A percentile compares a stretch with the other conserved stretches of the same genome.
phyloP scores from a whole-genome alignment of 78 protist species.

The slime mould (Dictyostelium discoideum) region dicty_2.7 NC_007089.4:3016001-3016500 shows the following conservation, averaged over 20 bases:
- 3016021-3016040: slow-evolving; percentile 26
- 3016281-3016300: slow-evolving; percentile 95
- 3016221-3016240: slow-evolving; percentile 95
- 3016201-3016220: slow-evolving; percentile 97
- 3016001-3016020: slow-evolving; percentile 4
- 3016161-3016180: slow-evolving; percentile 92
- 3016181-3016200: slow-evolving; percentile 95
- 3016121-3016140: slow-evolving; percentile 85
- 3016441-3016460: slow-evolving; percentile 91
- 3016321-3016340: slow-evolving; percentile 98
- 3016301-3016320: slow-evolving; percentile 96
- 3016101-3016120: slow-evolving; percentile 85
- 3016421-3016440: slow-evolving; percentile 97
- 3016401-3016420: slow-evolving; percentile 89
- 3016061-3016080: slow-evolving; percentile 33
- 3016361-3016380: slow-evolving; percentile 60
- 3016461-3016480: slow-evolving; percentile 45
- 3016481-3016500: slow-evolving; percentile 59
- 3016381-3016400: slow-evolving; percentile 71
- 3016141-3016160: slow-evolving; percentile 84
- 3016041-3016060: not conserved
- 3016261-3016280: slow-evolving; percentile 97
- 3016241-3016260: slow-evolving; percentile 98
- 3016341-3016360: slow-evolving; percentile 96
- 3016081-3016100: slow-evolving; percentile 74